Evolutionary conservation across 805 yeast species (phyloP).

Genomic region (Saturnispora diversa): DNA sequence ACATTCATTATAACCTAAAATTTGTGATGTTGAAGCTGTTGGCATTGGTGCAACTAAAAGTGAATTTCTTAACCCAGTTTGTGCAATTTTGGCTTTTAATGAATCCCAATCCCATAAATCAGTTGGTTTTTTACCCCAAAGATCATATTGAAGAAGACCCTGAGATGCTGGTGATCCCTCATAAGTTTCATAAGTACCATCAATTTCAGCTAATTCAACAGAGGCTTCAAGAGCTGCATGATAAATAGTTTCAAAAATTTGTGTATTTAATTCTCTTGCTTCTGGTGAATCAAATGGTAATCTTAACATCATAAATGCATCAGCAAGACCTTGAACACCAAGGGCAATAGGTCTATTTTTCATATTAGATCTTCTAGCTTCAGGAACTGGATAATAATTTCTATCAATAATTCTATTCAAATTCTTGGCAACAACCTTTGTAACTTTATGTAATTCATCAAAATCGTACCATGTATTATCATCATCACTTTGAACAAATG

Average conservation of each 20-base stretch:
- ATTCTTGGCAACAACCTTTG: conserved; percentile 48
- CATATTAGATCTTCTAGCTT: conserved; percentile 46
- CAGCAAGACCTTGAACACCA: conserved; percentile 60
- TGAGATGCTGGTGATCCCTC: conserved; percentile 54
- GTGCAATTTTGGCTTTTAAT: conserved; percentile 41
- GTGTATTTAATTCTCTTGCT: conserved; percentile 49
- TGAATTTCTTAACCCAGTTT: conserved; percentile 50
- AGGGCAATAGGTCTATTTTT: conserved; percentile 55
- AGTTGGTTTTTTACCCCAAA: conserved; percentile 53
- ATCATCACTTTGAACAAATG: conserved; percentile 42
- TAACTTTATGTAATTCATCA: conserved; percentile 45
- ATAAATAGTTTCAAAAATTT: conserved; percentile 54
- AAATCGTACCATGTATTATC: conserved; percentile 42
- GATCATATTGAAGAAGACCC: conserved; percentile 49
- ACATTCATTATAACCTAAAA: conserved; percentile 54
- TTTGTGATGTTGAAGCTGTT: conserved; percentile 59
- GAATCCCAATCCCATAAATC: conserved; percentile 52
- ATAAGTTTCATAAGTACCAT: conserved; percentile 44
- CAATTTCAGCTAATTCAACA: conserved; percentile 42
- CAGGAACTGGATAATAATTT: conserved; percentile 48
- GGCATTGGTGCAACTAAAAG: conserved; percentile 60
- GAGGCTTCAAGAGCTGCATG: conserved; percentile 54
- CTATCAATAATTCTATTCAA: conserved; percentile 51
- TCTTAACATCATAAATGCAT: conserved; percentile 47
- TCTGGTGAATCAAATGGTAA: conserved; percentile 51